These are phyloP conservation scores for Candida nemodendra DNA, from an alignment of 805 yeast genomes.

Conservation along the genomic window DNA sequence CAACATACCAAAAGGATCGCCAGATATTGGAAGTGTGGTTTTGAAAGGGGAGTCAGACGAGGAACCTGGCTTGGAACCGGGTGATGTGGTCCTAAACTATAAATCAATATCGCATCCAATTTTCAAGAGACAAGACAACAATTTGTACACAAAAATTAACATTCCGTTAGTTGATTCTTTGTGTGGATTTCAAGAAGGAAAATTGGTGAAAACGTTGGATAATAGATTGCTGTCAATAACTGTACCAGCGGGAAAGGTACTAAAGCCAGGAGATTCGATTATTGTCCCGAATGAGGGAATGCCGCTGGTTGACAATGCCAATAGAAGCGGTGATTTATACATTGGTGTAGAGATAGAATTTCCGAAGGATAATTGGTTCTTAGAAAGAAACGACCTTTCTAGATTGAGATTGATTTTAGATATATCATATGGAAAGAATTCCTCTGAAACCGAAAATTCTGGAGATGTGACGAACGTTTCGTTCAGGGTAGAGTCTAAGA, in stretches of 20 bases:
- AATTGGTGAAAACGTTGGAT: slow-evolving; percentile 71
- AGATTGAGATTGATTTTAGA: slow-evolving; percentile 56
- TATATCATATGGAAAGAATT: slow-evolving; percentile 22
- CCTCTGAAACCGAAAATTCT: slow-evolving; percentile 23
- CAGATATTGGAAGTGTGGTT: slow-evolving; percentile 57
- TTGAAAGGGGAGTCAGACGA: slow-evolving; percentile 76
- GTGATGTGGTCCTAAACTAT: slow-evolving; percentile 70
- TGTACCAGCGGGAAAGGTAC: slow-evolving; percentile 75
- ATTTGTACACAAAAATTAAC: slow-evolving; percentile 57
- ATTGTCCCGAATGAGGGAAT: slow-evolving; percentile 75
- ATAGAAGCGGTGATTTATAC: slow-evolving; percentile 64
- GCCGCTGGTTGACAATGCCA: slow-evolving; percentile 50
- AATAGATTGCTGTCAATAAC: slow-evolving; percentile 66
- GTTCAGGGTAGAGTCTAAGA: slow-evolving; percentile 21
- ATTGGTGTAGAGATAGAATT: slow-evolving; percentile 71
- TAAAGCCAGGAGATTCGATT: slow-evolving; percentile 72
- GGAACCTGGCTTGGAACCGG: slow-evolving; percentile 67
- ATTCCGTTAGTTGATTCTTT: slow-evolving; percentile 78
- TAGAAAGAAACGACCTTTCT: slow-evolving; percentile 63
- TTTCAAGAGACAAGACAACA: slow-evolving; percentile 52
- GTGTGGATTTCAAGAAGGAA: slow-evolving; percentile 70
- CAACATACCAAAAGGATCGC: slow-evolving; percentile 69
- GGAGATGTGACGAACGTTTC: slow-evolving; percentile 25
- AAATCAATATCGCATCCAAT: slow-evolving; percentile 44
- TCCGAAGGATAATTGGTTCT: slow-evolving; percentile 83